Conservation (phyloP, 176 grass and related monocot genomes). For the Hsuehochloa calcarea region DNA sequence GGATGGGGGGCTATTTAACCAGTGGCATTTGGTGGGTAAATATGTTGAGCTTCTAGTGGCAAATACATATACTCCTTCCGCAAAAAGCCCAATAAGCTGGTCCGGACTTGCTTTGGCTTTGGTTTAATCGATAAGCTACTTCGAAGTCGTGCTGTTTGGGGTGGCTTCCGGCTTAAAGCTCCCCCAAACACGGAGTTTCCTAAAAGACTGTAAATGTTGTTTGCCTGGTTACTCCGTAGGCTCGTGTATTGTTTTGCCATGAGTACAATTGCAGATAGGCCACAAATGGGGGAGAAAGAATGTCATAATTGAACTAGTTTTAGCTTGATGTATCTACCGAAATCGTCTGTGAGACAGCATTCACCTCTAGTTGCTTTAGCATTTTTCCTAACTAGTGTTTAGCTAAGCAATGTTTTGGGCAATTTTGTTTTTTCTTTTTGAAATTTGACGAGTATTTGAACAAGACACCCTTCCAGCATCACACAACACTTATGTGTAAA, state of each 20-base stretch:
- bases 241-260: neutral
- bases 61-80: no score
- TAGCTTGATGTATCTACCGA: neutral
- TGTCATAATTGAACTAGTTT: neutral
- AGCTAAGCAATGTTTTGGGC: neutral
- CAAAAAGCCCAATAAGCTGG: no score
- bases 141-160: no score
- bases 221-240: neutral
- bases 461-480: neutral
- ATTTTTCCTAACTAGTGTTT: conserved; percentile 6
- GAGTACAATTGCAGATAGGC: neutral
- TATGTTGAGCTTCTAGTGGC: no score
- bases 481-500: neutral
- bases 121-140: no score
- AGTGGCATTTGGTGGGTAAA: no score
- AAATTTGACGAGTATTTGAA: neutral
- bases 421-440: neutral
- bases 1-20: no score
- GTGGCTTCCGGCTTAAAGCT: no score
- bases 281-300: neutral
- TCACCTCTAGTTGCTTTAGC: conserved; percentile 8
- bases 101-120: no score
- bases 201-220: neutral
- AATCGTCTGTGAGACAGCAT: neutral
- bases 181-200: neutral